Base-by-base conservation (phyloP, 2,329 filamentous ascomycete genomes). In the Colletotrichum viniferum region DNA sequence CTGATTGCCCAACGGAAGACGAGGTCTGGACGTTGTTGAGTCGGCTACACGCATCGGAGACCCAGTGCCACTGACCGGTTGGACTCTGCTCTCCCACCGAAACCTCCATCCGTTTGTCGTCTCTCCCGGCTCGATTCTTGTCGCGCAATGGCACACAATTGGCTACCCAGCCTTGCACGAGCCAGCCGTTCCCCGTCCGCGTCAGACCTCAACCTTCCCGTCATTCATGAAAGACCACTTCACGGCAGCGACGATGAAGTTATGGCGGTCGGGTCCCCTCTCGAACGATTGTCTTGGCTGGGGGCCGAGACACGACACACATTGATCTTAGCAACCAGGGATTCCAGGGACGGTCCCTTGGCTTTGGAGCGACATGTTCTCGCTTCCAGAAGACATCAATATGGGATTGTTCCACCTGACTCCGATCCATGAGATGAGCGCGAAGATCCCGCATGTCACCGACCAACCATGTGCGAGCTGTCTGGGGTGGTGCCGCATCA, bases 371-470 rank as follows among this genome's bases (percentile, higher is more conserved):
- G 38, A 65, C n/a, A 34, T 34, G 4, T 48, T 8, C n/a, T 32
- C 32, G 55, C 62, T 67, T 66, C 52, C 55, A 72, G 32, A 65
- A 74, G 55, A 36, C 69, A 63, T 43, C 18, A 60, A 30, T 30
- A 30, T 63, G 38, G 58, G n/a, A 69, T 32, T 24, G 65, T 73
- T 12, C 32, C 38, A 69, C 70, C 34, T n/a, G 52, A 16, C 24
- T 43, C 28, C 34, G 72, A 71, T 62, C 68, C 14, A 10, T 62
- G 30, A 36, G 52, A 61, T 71, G 28, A 66, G 43, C 21, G 16
- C 56, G 43, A 38, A 68, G 73, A 65, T 69, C 56, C 63, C 26
- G 64, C 70, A 76, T 76, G n/a, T 43, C 73, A 74, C 38, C 64
- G 60, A n/a, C 38, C 69, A 65, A 66, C 24, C 60, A 34, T 58